Evolutionary conservation across 1,139 yeast species (phyloP), one percentile per base, ranked within the genome.

Genomic region (Yamadazyma atlantica): DNA sequence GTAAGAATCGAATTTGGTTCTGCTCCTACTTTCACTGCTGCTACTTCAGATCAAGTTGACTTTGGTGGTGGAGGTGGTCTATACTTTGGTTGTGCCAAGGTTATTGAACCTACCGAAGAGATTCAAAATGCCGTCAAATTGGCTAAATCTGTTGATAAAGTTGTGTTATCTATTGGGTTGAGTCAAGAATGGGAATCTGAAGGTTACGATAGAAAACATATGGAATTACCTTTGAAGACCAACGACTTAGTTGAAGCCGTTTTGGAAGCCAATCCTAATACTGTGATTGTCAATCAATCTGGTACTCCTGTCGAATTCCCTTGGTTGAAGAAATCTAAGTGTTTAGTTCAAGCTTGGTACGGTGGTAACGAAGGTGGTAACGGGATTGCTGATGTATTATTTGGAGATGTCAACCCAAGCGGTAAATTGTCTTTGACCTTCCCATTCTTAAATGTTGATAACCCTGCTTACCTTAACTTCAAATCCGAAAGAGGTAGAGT

Each of bases 251-350:
- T 79, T n/a, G 53, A 51, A 17, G 75, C 66, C 12, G 70, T 80
- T 12, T 41, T 69, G 16, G 60, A 57, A 23, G 82, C 66, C 26
- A 78, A 78, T 47, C 69, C 73, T 27, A 74, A 77, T 50, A 66
- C 75, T 3, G 70, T 76, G 9, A 59, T 79, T 36, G 82, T 79
- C 19, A 71, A 76, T 54, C 83, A 79, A 55, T 68, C 80, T 2
- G 85, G 85, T 40, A 70, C 82, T n/a, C 85, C 85, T 1, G 83
- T 79, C 25, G 70, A 74, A 32, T 62, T 80, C 62, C 80, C 82
- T 25, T 78, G 84, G 82, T 47, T 66, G n/a, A 53, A 65, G 29
- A 52, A 69, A 16, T 72, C 69, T 11, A 63, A 66, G 36, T 72
- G 72, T 13, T 47, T 78, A 29, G 57, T 79, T n/a, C 84, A 80